Conservation (phyloP, 1,284 basidiomycete genomes). For the Ceratobasidium theobromae region DNA sequence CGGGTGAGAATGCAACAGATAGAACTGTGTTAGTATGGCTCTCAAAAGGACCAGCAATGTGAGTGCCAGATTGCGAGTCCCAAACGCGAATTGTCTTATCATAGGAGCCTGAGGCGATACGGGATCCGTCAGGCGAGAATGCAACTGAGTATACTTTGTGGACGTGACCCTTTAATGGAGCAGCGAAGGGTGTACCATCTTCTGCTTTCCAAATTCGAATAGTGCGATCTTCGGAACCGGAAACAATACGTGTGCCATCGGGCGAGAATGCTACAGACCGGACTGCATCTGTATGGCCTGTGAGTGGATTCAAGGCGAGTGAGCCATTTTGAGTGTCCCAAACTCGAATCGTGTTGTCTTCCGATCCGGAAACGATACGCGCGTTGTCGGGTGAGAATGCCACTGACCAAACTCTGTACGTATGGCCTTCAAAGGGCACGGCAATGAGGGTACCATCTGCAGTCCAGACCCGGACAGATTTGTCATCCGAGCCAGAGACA, state of each 20-base stretch:
- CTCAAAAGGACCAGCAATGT: background rate
- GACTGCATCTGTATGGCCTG: constrained; percentile 4
- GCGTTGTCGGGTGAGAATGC: constrained; percentile 46
- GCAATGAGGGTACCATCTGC: constrained; percentile 2
- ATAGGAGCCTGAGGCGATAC: constrained; percentile 23
- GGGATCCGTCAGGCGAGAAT: constrained; percentile 19
- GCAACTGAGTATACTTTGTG: background rate
- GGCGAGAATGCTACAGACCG: constrained; percentile 15
- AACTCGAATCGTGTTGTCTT: constrained; percentile 15
- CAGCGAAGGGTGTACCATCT: background rate
- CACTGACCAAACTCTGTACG: constrained; percentile 44
- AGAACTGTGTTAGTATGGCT: constrained; percentile 8
- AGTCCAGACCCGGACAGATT: constrained; percentile 26
- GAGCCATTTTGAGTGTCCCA: constrained; percentile 22
- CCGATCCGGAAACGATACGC: constrained; percentile 21
- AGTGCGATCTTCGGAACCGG: constrained; percentile 14
- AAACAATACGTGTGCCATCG: background rate
- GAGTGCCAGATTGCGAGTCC: background rate
- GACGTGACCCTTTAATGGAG: constrained; percentile 13
- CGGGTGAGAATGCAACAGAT: constrained; percentile 24
- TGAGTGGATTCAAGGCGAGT: background rate
- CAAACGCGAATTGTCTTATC: constrained; percentile 25
- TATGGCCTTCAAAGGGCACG: background rate
- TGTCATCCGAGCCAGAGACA: constrained; percentile 16
- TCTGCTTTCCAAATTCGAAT: constrained; percentile 20